Evolutionary conservation across 352 stramenopile genomes (phyloP), one percentile per base, ranked within the genome.

Genomic region (Nannochloropsis limnetica): DNA sequence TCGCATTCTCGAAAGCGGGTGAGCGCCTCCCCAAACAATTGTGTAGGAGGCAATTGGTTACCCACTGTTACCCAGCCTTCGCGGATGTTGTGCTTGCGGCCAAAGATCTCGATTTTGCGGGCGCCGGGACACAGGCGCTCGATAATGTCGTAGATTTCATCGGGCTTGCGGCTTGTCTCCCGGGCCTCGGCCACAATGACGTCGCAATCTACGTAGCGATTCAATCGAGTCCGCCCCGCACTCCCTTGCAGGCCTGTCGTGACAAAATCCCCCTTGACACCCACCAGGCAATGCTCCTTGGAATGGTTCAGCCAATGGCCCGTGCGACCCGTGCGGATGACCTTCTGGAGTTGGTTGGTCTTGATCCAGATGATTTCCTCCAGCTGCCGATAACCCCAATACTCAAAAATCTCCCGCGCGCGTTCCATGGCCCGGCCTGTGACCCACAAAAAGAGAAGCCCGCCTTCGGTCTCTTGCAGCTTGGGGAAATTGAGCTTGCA

Each of bases 311-410:
- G 80, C 80, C 80, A 83, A 15, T 83, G 80, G 45, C 80, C 80
- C 20, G 80, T 83, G 15, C 80, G 80, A 43, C 80, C 80, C 28
- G 44, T 67, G 43, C 23, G 43, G 20, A 69, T 69, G 32, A 83
- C 54, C 17, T 45, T 61, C 49, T 83, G 80, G 14, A 83, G 80
- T 43, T 83, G 80, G 25, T 83, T 69, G 37, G 15, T 80, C 45
- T 83, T 83, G 45, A 83, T 80, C 80, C 80, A 83, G 8, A 83
- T 68, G 44, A 83, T 74, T 20, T 83, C 80, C 44, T 83, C 80
- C 44, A 80, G 28, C 37, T 79, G 37, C 23, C 23, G 27, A 43
- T 83, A 83, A 27, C 80, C 80, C 80, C 80, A 83, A 6, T 80
- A 68, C 44, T 43, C 22, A 31, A 83, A 68, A 31, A 83, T 61